Base-by-base conservation (phyloP, 768 basidiomycete genomes). In the Mycena galericulata region DNA sequence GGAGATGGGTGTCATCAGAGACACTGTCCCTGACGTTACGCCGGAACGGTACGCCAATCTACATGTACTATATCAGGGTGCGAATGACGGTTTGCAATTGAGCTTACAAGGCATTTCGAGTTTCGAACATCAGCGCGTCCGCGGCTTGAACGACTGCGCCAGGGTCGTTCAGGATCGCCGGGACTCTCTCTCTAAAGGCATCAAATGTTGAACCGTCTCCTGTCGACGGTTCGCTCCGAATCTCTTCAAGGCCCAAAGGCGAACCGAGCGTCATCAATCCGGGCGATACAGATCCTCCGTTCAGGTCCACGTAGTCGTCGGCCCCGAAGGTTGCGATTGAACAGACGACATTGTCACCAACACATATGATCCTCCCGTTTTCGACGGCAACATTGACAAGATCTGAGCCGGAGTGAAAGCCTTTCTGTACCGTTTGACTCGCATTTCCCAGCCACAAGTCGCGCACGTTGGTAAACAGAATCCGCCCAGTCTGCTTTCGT, bases 221-320 rank as follows among this genome's bases (percentile, higher is more conserved):
- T 8, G 91, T 96, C 15, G 90, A 89, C 26, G 86, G 80, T 76
- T 96, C 95, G 27, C 83, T 80, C 20, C 81, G 78, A 36, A 96
- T 96, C 76, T 95, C 95, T 75, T 88, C 88, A 38, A 94, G 74
- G 6, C 95, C 95, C 26, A 97, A 76, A 24, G 86, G 79, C 20
- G 92, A 88, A 3, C 95, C 95, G 71, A 85, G 85, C 0, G 87
- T 78, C 84, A 87, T 84, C 65, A 95, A 74, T 7, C 92, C 92
- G 18, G 94, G 92, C 14, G 83, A 79, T 54, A 92, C 85, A 2
- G 84, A 80, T 8, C 95, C 95, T 0, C 92, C 91, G 43, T 86
- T 81, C 15, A 96, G 84, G 75, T 96, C 88, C 20, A 95, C 77
- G 18, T 77, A 74, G 15, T 77, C 57, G 29, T 73, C 74, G 24